Percentiles rank a stretch among this genome's conserved stretches.
Conservation (phyloP, 805 yeast species). For the Yarrowia sp. region DNA sequence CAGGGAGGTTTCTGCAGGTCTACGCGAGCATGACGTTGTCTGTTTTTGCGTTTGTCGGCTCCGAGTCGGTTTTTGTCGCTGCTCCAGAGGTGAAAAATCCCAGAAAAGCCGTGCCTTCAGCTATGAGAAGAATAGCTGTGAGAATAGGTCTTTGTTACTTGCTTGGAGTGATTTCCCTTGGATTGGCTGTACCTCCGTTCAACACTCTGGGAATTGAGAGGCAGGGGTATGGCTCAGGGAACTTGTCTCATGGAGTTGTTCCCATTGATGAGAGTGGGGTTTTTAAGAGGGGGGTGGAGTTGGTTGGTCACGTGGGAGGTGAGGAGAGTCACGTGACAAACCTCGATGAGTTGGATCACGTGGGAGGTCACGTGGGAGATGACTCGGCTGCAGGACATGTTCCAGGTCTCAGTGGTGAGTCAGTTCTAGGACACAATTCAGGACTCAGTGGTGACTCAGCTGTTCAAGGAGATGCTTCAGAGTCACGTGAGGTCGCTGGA, state of each 20-base stretch:
- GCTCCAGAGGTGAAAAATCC: conserved; percentile 89
- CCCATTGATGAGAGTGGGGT: not conserved
- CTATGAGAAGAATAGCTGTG: conserved; percentile 77
- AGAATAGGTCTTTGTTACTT: conserved; percentile 70
- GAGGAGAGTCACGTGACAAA: too few relatives aligned
- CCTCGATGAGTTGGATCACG: too few relatives aligned
- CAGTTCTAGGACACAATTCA: too few relatives aligned
- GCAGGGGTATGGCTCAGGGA: not conserved
- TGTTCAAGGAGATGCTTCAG: too few relatives aligned
- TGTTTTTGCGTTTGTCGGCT: conserved; percentile 79
- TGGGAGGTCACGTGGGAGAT: too few relatives aligned
- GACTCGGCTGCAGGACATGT: too few relatives aligned
- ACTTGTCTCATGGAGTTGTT: not conserved
- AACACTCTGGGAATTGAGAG: conserved; percentile 4
- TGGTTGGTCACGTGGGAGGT: too few relatives aligned
- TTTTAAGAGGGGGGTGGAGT: not conserved
- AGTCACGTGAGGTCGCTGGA: too few relatives aligned
- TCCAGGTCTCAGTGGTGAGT: too few relatives aligned
- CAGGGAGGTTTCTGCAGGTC: conserved; percentile 53
- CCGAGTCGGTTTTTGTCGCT: conserved; percentile 82
- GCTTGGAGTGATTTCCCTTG: conserved; percentile 69
- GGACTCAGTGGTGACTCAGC: too few relatives aligned
- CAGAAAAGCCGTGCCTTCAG: conserved; percentile 74
- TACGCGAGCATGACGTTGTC: conserved; percentile 68
- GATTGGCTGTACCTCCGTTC: conserved; percentile 72